A percentile compares a stretch with the other conserved stretches of the same genome.
Conservation (phyloP, 805 yeast genomes). For the Cyberlindnera mycetangii region DNA sequence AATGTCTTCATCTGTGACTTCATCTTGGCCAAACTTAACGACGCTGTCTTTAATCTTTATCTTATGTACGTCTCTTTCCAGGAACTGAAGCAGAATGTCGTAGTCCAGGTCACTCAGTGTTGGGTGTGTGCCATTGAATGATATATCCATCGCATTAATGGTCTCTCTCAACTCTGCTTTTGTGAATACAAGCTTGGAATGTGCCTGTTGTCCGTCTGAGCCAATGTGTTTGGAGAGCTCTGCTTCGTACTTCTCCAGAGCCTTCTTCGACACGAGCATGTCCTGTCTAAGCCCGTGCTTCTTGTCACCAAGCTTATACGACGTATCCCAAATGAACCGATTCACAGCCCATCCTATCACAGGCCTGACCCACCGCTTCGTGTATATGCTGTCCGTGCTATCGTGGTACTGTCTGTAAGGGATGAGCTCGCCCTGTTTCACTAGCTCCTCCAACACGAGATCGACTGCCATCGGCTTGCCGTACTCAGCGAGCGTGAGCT, state of each 20-base stretch:
- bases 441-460: constrained; percentile 33
- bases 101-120: constrained; percentile 24
- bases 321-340: constrained; percentile 22
- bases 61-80: constrained; percentile 21
- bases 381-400: constrained; percentile 21
- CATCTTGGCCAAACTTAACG: constrained; percentile 20
- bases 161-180: constrained; percentile 13
- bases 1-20: constrained; percentile 33
- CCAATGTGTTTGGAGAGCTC: constrained; percentile 9
- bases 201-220: constrained; percentile 3
- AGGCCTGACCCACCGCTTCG: constrained; percentile 25
- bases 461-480: constrained; percentile 37
- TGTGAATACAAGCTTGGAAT: constrained; percentile 16
- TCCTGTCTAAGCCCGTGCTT: constrained; percentile 20
- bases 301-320: constrained; percentile 20
- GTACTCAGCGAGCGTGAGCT: constrained; percentile 28
- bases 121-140: constrained; percentile 2
- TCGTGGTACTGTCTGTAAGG: constrained; percentile 25
- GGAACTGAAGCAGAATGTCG: constrained; percentile 21
- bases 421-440: constrained; percentile 29
- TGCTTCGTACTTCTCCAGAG: constrained; percentile 16
- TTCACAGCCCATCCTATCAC: constrained; percentile 24
- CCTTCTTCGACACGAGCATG: constrained; percentile 19
- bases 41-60: constrained; percentile 19
- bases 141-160: constrained; percentile 7